phyloP scores from a whole-genome alignment of 805 yeast genomes.

The Metahyphopichia silvanorum region DNA sequence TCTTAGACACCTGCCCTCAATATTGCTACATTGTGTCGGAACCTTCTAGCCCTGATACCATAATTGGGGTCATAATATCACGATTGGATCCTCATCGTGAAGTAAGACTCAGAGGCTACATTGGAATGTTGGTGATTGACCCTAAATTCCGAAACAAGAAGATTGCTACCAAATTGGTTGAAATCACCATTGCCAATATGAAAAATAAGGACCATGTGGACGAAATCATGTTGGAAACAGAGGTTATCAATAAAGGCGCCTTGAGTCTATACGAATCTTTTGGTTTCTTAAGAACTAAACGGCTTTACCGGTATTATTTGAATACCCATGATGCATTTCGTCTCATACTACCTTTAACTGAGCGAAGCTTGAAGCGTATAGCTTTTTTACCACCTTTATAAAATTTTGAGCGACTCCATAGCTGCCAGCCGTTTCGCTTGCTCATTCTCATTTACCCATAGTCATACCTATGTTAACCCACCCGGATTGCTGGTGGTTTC shows the following conservation, averaged over 20 bases:
- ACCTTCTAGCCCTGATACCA: slow-evolving; percentile 18
- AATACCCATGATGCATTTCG: slow-evolving; percentile 93
- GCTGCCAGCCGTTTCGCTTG: too few species aligned
- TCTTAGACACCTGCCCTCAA: slow-evolving; percentile 87
- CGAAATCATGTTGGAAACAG: slow-evolving; percentile 92
- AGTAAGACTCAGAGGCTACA: slow-evolving; percentile 79
- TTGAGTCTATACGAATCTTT: slow-evolving; percentile 64
- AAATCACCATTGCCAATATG: slow-evolving; percentile 62
- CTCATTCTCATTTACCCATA: too few species aligned
- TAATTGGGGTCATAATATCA: slow-evolving; percentile 84
- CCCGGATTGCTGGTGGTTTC: too few species aligned
- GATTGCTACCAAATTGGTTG: slow-evolving; percentile 73
- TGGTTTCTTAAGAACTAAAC: slow-evolving; percentile 71
- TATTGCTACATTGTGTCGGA: slow-evolving; percentile 65
- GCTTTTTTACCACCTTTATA: slow-evolving; percentile 43
- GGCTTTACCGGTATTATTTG: slow-evolving; percentile 82
- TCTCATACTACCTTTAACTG: slow-evolving; percentile 75
- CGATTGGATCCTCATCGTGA: slow-evolving; percentile 75
- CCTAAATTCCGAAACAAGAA: slow-evolving; percentile 71
- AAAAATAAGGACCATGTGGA: slow-evolving; percentile 61
- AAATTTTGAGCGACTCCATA: too few species aligned
- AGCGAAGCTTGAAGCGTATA: slow-evolving; percentile 45
- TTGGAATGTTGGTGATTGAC: slow-evolving; percentile 92
- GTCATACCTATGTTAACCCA: too few species aligned
- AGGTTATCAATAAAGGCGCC: slow-evolving; percentile 74